These are phyloP conservation scores for Smittium culicis DNA, from an alignment of 371 early-diverging fungal genomes.

Conservation along the genomic window DNA sequence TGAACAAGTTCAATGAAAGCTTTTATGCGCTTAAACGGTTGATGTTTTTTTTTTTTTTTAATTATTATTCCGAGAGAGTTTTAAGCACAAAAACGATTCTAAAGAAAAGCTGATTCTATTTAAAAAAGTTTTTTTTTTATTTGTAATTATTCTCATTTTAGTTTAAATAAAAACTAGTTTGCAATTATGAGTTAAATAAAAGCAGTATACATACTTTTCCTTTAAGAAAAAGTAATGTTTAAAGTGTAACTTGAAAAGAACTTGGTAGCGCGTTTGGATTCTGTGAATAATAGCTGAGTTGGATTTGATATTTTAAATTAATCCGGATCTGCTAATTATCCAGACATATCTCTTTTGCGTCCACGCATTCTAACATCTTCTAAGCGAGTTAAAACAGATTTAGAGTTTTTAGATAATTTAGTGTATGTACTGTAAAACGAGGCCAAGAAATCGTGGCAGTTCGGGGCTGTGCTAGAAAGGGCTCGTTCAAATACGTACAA, in stretches of 20 bases:
- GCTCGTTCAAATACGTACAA: constrained; percentile 96
- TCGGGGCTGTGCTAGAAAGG: constrained; percentile 78
- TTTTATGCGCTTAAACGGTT: background rate
- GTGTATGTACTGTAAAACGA: constrained; percentile 52
- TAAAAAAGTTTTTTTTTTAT: background rate
- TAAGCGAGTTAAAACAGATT: constrained; percentile 49
- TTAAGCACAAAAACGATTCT: background rate
- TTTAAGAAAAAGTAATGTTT: too few relatives aligned
- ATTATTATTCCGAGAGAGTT: background rate
- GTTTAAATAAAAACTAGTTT: too few relatives aligned
- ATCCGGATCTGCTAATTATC: too few relatives aligned
- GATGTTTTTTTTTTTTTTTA: background rate
- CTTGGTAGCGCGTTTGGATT: too few relatives aligned
- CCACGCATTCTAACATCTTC: constrained; percentile 85
- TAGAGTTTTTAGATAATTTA: constrained; percentile 12
- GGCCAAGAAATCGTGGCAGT: constrained; percentile 58
- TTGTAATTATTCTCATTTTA: background rate
- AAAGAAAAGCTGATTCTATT: background rate
- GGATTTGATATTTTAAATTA: too few relatives aligned
- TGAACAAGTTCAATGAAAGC: background rate
- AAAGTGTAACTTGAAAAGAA: too few relatives aligned
- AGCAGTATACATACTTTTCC: too few relatives aligned
- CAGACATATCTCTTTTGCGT: constrained; percentile 77
- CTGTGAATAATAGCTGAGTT: too few relatives aligned
- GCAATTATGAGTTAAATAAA: too few relatives aligned